phyloP scores from a whole-genome alignment of 495 filamentous ascomycete species.

The Penicillium roqueforti region DNA sequence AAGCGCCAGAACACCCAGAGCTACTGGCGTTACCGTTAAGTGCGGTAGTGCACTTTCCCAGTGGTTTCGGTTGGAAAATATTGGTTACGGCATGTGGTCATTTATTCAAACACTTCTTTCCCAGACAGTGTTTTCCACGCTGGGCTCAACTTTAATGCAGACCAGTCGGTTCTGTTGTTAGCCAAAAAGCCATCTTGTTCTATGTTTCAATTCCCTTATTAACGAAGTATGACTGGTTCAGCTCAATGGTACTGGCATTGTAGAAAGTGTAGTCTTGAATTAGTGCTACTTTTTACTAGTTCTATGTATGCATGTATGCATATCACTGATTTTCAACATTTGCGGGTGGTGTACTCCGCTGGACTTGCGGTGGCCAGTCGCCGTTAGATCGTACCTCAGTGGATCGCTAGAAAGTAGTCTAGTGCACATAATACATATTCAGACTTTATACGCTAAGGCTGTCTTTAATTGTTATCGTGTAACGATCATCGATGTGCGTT shows the following conservation, averaged over 20 bases:
- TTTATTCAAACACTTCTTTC: conserved; percentile 34
- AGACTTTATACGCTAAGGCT: no score
- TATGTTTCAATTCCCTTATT: conserved; percentile 34
- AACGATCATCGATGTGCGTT: not conserved
- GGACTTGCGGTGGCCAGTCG: not conserved
- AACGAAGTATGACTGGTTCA: conserved; percentile 46
- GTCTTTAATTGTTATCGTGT: no score
- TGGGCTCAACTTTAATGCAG: conserved; percentile 42
- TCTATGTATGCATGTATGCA: not conserved
- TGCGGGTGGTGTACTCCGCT: not conserved
- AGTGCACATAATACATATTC: no score
- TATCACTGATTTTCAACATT: not conserved
- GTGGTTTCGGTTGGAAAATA: conserved; percentile 30
- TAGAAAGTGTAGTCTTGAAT: conserved; percentile 11
- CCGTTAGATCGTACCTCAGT: not conserved
- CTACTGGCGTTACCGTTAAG: conserved; percentile 80
- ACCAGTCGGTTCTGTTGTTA: conserved; percentile 42
- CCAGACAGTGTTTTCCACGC: conserved; percentile 29
- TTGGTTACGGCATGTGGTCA: conserved; percentile 42
- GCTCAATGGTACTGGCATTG: conserved; percentile 17
- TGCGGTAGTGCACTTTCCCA: conserved; percentile 25
- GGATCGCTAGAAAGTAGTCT: not conserved
- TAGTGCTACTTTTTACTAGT: not conserved
- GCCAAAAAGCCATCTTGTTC: conserved; percentile 41
- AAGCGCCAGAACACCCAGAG: conserved; percentile 98